Percentiles rank a stretch among this genome's conserved stretches.
phyloP scores from a whole-genome alignment of 2,329 filamentous ascomycete species.

The Sclerotinia minor region DNA sequence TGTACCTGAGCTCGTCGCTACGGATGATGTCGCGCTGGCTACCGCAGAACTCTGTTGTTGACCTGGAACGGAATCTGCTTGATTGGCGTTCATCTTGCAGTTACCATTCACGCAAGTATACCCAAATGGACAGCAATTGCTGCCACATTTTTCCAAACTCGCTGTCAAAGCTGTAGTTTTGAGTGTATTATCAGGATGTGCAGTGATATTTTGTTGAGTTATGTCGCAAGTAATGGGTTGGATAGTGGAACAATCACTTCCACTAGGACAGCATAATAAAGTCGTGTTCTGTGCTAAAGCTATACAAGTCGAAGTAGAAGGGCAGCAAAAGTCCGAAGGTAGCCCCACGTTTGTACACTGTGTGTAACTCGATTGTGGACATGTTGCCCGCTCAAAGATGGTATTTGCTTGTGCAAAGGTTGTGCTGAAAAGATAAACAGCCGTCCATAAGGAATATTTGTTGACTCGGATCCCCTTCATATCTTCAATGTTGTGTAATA shows the following conservation, averaged over 20 bases:
- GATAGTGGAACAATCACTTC: conserved; percentile 59
- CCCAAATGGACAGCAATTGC: conserved; percentile 69
- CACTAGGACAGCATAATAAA: conserved; percentile 67
- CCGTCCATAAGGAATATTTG: conserved; percentile 29
- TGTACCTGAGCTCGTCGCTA: conserved; percentile 18
- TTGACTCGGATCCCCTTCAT: conserved; percentile 32
- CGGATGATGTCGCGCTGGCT: conserved; percentile 33
- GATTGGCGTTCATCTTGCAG: conserved; percentile 56
- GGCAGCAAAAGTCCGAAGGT: conserved; percentile 68
- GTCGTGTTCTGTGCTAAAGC: conserved; percentile 64
- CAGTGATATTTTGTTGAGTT: conserved; percentile 57
- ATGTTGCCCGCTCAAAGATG: conserved; percentile 51
- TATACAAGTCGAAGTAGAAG: conserved; percentile 54
- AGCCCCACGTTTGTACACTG: conserved; percentile 56
- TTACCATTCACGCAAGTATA: conserved; percentile 55
- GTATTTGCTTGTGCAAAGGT: conserved; percentile 44
- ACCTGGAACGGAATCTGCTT: conserved; percentile 42
- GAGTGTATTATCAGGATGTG: conserved; percentile 58
- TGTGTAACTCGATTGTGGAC: conserved; percentile 51
- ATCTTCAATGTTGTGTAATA: conserved; percentile 8
- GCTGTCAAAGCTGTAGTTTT: conserved; percentile 65
- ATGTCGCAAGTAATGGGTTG: conserved; percentile 65
- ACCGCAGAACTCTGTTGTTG: conserved; percentile 32
- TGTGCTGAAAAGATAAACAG: conserved; percentile 41
- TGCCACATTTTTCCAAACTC: conserved; percentile 58